phyloP scores from a whole-genome alignment of 805 yeast genomes.

The Teunomyces lycoperdinae region DNA sequence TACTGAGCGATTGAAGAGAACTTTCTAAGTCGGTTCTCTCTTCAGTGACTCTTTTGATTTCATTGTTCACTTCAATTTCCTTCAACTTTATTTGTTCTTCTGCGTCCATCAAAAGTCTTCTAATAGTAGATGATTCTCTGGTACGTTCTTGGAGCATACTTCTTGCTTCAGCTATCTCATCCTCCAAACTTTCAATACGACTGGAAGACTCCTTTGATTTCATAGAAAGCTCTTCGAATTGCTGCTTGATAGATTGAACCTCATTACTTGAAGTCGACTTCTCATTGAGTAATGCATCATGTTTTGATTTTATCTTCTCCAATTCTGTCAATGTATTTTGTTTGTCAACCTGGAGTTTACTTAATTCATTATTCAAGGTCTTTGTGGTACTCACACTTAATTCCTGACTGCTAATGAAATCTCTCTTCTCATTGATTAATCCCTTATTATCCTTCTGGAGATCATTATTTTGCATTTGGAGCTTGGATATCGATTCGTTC shows the following conservation, averaged over 20 bases:
- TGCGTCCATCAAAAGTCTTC: constrained; percentile 64
- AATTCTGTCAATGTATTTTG: constrained; percentile 38
- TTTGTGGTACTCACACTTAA: constrained; percentile 26
- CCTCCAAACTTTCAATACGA: constrained; percentile 66
- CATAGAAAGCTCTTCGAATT: constrained; percentile 69
- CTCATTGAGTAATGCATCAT: constrained; percentile 32
- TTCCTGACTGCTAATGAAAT: constrained; percentile 43
- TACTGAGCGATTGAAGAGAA: constrained; percentile 44
- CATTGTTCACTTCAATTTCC: constrained; percentile 53
- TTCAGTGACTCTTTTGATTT: constrained; percentile 50
- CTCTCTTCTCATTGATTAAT: constrained; percentile 38
- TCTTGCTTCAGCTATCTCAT: constrained; percentile 76
- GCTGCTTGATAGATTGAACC: constrained; percentile 48
- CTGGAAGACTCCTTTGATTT: constrained; percentile 62
- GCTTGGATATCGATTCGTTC: constrained; percentile 34
- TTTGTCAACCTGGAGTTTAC: constrained; percentile 42
- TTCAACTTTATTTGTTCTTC: constrained; percentile 56
- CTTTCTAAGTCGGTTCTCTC: constrained; percentile 62
- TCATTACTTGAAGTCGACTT: constrained; percentile 40
- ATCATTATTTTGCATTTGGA: constrained; percentile 42
- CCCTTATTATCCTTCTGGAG: constrained; percentile 33
- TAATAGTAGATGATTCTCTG: constrained; percentile 70
- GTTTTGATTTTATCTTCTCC: constrained; percentile 38
- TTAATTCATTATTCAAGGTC: constrained; percentile 33
- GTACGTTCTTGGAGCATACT: constrained; percentile 75